Evolutionary conservation across 805 yeast genomes (phyloP).

Genomic region (Yarrowia sp.): DNA sequence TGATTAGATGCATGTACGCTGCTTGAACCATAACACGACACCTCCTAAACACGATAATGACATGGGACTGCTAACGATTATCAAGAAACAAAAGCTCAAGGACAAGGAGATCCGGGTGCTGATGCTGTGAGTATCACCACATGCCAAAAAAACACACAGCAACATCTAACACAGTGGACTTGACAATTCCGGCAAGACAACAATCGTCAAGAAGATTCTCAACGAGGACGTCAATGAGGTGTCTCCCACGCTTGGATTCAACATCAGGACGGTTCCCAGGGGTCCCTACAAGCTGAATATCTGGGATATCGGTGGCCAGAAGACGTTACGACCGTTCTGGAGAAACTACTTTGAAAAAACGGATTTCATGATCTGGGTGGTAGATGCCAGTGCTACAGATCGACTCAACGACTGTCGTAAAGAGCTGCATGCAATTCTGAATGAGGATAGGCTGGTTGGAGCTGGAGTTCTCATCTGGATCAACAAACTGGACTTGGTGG

Average conservation of each 20-base stretch:
- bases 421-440: conserved; percentile 62
- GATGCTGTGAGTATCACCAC: conserved; percentile 45
- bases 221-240: conserved; percentile 52
- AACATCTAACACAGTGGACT: conserved; percentile 51
- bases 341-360: conserved; percentile 84
- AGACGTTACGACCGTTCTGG: conserved; percentile 83
- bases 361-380: conserved; percentile 80
- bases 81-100: conserved; percentile 76
- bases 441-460: conserved; percentile 69
- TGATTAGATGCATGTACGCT: not conserved
- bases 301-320: conserved; percentile 91
- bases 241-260: conserved; percentile 89
- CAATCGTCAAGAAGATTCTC: conserved; percentile 63
- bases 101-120: conserved; percentile 74
- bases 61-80: conserved; percentile 81
- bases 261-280: conserved; percentile 58
- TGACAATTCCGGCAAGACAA: conserved; percentile 90
- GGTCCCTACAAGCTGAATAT: conserved; percentile 39
- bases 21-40: not conserved
- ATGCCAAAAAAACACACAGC: too few species aligned
- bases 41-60: not conserved
- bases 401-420: conserved; percentile 61
- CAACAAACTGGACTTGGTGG: conserved; percentile 69
- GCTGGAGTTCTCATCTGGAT: conserved; percentile 64
- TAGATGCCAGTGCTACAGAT: conserved; percentile 62